phyloP scores from a whole-genome alignment of 352 stramenopile genomes.

The Phytophthora syringae region DNA sequence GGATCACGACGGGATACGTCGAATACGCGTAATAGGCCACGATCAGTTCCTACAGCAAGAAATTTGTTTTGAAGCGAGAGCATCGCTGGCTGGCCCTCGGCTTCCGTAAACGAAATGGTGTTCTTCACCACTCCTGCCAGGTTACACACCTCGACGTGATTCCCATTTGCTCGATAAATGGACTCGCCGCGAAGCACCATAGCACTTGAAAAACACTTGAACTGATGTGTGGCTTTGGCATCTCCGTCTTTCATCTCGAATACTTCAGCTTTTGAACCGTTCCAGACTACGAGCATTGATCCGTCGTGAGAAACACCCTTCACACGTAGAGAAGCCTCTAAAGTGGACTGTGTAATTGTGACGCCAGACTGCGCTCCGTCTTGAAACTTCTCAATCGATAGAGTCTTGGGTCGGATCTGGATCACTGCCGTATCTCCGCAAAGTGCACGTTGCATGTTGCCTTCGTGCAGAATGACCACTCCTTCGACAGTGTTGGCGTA shows the following conservation, averaged over 20 bases:
- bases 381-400: conserved; percentile 82
- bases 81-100: conserved; percentile 82
- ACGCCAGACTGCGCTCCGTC: conserved; percentile 50
- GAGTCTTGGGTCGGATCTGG: conserved; percentile 71
- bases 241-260: conserved; percentile 85
- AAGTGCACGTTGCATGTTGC: conserved; percentile 83
- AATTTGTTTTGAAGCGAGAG: conserved; percentile 92
- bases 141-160: conserved; percentile 91
- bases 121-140: conserved; percentile 88
- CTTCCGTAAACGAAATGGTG: conserved; percentile 90
- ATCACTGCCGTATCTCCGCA: conserved; percentile 87
- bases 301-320: conserved; percentile 89
- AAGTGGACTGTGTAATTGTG: conserved; percentile 65
- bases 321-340: conserved; percentile 76
- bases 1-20: conserved; percentile 86
- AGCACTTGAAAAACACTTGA: conserved; percentile 74
- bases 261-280: conserved; percentile 85
- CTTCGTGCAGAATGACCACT: conserved; percentile 86
- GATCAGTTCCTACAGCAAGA: conserved; percentile 89
- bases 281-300: conserved; percentile 83
- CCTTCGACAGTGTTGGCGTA: conserved; percentile 75
- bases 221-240: conserved; percentile 60
- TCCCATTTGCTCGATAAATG: conserved; percentile 86
- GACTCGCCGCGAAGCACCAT: conserved; percentile 88
- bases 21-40: conserved; percentile 87